Percentiles rank a stretch among this genome's conserved stretches.
Conservation (phyloP, 2,329 filamentous ascomycete genomes). For the Fusarium falciforme region DNA sequence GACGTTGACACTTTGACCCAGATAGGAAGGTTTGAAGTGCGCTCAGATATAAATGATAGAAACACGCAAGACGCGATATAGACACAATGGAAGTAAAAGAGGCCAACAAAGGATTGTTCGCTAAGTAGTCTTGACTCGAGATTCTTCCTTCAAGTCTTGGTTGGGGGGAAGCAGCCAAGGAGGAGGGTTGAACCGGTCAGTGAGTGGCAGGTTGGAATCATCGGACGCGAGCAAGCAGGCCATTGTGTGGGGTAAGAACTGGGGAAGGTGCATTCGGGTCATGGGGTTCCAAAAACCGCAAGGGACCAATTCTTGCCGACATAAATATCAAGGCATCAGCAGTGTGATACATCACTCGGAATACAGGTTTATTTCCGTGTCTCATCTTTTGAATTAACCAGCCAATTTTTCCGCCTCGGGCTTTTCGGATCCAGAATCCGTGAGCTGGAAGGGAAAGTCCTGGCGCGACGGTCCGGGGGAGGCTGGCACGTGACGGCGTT, state of each 20-base stretch:
- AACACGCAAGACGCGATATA: neutral
- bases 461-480: conserved; percentile 6
- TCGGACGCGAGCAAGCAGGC: conserved; percentile 18
- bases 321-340: neutral
- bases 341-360: neutral
- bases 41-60: neutral
- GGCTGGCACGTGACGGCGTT: conserved; percentile 6
- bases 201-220: conserved; percentile 17
- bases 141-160: conserved; percentile 1
- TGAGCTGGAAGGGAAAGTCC: neutral
- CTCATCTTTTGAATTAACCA: neutral
- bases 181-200: conserved; percentile 26
- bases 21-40: conserved; percentile 19
- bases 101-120: neutral
- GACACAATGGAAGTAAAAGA: neutral
- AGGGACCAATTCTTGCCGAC: neutral
- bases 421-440: conserved; percentile 1
- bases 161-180: conserved; percentile 27
- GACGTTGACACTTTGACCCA: conserved; percentile 4
- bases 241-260: conserved; percentile 42
- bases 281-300: conserved; percentile 5
- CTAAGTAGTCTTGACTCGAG: neutral
- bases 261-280: conserved; percentile 28
- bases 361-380: neutral
- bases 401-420: neutral